Conservation (phyloP, 1,284 basidiomycete species). For the Ustilago curta region DNA sequence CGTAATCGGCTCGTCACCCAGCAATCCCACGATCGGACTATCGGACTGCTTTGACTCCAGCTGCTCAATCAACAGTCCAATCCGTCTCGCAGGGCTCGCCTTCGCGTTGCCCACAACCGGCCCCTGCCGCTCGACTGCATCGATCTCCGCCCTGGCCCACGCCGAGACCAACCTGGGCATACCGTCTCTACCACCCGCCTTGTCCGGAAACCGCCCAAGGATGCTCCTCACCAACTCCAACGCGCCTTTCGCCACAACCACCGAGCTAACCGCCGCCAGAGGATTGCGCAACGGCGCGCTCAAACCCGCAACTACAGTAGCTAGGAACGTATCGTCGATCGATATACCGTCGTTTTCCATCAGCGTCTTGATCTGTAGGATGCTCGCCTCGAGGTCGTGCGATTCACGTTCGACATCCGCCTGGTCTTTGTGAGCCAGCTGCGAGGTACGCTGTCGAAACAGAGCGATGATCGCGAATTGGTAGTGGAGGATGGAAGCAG, state of each 20-base stretch:
- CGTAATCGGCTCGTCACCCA: background rate
- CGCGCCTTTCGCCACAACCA: background rate
- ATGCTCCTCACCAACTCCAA: conserved; percentile 17
- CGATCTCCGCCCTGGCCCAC: conserved; percentile 26
- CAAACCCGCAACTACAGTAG: conserved; percentile 28
- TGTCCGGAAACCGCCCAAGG: background rate
- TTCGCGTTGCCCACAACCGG: no score
- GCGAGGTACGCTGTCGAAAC: conserved; percentile 8
- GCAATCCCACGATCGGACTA: background rate
- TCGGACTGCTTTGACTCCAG: background rate
- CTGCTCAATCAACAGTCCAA: background rate
- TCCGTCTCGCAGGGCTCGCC: background rate
- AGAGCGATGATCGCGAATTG: conserved; percentile 35
- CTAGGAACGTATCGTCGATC: conserved; percentile 35
- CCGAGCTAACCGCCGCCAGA: background rate
- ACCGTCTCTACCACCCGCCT: background rate
- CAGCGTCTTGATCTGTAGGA: conserved; percentile 13
- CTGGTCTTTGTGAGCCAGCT: background rate
- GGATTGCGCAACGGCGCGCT: conserved; percentile 35
- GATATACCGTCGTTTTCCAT: conserved; percentile 27
- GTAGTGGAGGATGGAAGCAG: conserved; percentile 20
- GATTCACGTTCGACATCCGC: conserved; percentile 3
- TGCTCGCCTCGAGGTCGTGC: conserved; percentile 8
- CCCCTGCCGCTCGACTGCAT: conserved; percentile 3
- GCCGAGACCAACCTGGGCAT: conserved; percentile 13